Evolutionary conservation across 257 asterid genomes (phyloP).

Genomic region (Nemophila menziesii): DNA sequence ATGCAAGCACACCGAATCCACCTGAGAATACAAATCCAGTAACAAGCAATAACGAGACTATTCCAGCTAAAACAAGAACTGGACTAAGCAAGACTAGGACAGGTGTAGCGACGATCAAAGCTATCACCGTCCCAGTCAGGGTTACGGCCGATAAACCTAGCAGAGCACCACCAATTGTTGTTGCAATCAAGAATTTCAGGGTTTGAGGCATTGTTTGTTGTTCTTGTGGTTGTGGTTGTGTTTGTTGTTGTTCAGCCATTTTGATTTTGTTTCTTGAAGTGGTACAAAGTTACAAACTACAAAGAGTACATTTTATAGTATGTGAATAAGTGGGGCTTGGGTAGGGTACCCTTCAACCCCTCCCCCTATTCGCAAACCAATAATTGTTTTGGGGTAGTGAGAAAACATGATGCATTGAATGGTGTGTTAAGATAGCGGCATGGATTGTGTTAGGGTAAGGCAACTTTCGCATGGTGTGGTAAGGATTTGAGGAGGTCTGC

Average conservation of each 20-base stretch:
- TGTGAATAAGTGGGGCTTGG: background rate
- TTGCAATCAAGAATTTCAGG: conserved; percentile 19
- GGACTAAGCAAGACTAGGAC: conserved; percentile 23
- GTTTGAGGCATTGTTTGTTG: conserved; percentile 4
- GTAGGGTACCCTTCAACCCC: conserved; percentile 9
- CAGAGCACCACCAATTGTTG: conserved; percentile 24
- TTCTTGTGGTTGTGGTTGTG: conserved; percentile 8
- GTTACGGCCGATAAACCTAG: conserved; percentile 27
- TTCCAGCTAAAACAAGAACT: conserved; percentile 19
- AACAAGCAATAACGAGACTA: conserved; percentile 9
- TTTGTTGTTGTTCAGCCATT: conserved; percentile 24
- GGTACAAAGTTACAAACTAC: background rate
- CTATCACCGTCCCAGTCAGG: conserved; percentile 23
- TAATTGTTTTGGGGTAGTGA: conserved; percentile 9
- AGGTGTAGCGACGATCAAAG: conserved; percentile 22
- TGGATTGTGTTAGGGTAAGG: background rate
- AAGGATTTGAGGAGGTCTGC: background rate
- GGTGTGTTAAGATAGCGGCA: conserved; percentile 8
- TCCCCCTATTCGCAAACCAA: no score
- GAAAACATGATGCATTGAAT: conserved; percentile 5
- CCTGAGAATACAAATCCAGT: conserved; percentile 27
- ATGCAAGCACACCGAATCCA: conserved; percentile 16
- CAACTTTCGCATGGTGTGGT: conserved; percentile 2
- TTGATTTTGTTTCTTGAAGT: background rate
- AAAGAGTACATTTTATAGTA: background rate